Conservation (phyloP, 495 filamentous ascomycete species). For the Tuber brumale region DNA sequence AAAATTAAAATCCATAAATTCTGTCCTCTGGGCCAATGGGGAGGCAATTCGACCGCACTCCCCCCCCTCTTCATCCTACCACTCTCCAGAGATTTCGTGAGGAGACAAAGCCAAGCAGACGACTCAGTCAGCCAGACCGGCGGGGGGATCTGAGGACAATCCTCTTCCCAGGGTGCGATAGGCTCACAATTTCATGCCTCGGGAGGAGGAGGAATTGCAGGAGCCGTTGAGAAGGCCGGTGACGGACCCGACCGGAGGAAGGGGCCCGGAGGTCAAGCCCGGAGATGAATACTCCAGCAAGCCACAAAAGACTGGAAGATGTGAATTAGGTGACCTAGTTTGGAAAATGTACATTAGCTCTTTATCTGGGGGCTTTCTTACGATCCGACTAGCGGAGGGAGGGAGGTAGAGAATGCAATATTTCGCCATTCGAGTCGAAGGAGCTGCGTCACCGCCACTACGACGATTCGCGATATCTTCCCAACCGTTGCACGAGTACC, state of each 20-base stretch:
- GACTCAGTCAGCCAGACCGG: conserved; percentile 44
- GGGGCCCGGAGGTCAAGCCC: background rate
- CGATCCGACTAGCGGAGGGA: background rate
- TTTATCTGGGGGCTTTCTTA: background rate
- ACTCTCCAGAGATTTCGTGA: background rate
- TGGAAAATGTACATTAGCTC: background rate
- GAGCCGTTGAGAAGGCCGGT: conserved; percentile 41
- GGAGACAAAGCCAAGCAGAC: background rate
- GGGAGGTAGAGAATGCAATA: background rate
- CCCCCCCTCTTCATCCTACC: background rate
- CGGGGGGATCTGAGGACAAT: conserved; percentile 52
- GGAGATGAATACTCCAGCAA: background rate
- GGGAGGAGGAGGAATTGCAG: conserved; percentile 46
- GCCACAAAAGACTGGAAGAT: background rate
- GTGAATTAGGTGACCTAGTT: background rate
- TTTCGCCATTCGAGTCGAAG: background rate
- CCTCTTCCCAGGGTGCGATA: conserved; percentile 48
- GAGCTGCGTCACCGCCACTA: background rate
- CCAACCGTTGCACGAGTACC: background rate
- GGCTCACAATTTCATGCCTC: conserved; percentile 50
- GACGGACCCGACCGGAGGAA: too few species aligned
- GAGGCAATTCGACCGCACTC: conserved; percentile 38
- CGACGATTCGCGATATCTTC: background rate
- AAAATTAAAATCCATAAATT: conserved; percentile 29
- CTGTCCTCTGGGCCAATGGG: conserved; percentile 37